Base-by-base conservation (phyloP, 495 filamentous ascomycete genomes). In the Neurospora cerealis region DNA sequence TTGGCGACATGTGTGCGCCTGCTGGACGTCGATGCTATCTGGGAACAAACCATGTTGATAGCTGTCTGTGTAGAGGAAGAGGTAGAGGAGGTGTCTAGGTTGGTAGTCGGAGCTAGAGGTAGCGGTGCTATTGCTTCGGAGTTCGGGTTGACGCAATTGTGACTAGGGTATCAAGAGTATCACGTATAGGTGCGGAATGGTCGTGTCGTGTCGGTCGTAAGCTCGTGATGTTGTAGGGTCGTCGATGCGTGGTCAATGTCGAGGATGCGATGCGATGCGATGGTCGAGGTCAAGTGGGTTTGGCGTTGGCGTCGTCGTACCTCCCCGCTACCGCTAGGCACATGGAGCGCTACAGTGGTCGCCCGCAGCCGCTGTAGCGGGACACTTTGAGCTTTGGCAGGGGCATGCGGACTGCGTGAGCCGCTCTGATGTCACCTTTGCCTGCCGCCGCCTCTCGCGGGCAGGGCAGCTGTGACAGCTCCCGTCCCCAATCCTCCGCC, bases 1-100 rank as follows among this genome's bases (percentile, higher is more conserved):
- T 39, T 13, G 46, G 9, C n/a, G 10, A 21, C 48, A 2, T 60
- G n/a, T 46, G n/a, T 15, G 21, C 21, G 48, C 44, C n/a, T 48
- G 17, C 15, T 10, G 13, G 13, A 19, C 8, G 71, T 15, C 36
- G 36, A 41, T 41, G 40, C 2, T 28, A 34, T 5, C 37, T 7
- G 54, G 28, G 24, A n/a, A 34, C 75, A 10, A 60, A 74, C 75
- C 75, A 76, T 76, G 70, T 24, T 39, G 69, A 72, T 24, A 24
- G 39, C 24, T 39, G 37, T 42, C 34, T 24, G 72, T 41, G 28
- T 34, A 24, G 21, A 34, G 54, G 8, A 19, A 1, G 17, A 28
- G 32, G 5, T 42, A 17, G 40, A 42, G 15, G 40, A 2, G 40
- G 28, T 71, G 24, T 38, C 34, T 36, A 69, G 37, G 71, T 32